Percentiles rank a stretch among this genome's conserved stretches.
phyloP scores from a whole-genome alignment of 768 basidiomycete species.

The Suillus plorans region DNA sequence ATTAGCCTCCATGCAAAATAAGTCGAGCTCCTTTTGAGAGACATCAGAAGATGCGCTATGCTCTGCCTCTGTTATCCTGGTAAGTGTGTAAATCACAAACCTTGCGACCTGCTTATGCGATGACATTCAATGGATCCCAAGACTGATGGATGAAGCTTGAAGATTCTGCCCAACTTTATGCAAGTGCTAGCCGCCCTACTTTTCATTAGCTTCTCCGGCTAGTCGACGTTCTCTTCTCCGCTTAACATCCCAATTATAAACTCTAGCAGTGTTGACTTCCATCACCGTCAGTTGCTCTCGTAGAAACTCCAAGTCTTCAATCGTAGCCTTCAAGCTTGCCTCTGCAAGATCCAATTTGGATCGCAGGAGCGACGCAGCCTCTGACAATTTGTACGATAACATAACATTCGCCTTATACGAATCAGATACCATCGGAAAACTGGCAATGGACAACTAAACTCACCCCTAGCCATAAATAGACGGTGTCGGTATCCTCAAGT shows the following conservation, averaged over 20 bases:
- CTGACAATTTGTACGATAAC: slow-evolving; percentile 87
- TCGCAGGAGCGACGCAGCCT: slow-evolving; percentile 71
- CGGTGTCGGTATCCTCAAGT: slow-evolving; percentile 82
- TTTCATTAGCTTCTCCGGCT: slow-evolving; percentile 32
- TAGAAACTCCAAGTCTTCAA: slow-evolving; percentile 90
- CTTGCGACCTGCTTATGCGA: too few species aligned
- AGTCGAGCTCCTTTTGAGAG: slow-evolving; percentile 54
- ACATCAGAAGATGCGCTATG: slow-evolving; percentile 34
- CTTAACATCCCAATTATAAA: slow-evolving; percentile 97
- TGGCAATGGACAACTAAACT: slow-evolving; percentile 24
- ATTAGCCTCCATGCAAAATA: slow-evolving; percentile 69
- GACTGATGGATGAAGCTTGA: too few species aligned
- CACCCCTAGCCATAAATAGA: slow-evolving; percentile 96
- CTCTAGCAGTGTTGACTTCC: slow-evolving; percentile 93
- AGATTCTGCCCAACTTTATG: too few species aligned
- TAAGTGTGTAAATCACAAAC: neutral
- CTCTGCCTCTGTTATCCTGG: slow-evolving; percentile 55
- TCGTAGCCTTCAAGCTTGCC: slow-evolving; percentile 58
- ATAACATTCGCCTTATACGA: slow-evolving; percentile 86
- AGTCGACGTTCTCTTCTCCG: slow-evolving; percentile 60
- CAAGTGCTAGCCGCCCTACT: slow-evolving; percentile 3
- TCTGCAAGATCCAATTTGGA: slow-evolving; percentile 77
- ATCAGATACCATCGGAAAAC: neutral
- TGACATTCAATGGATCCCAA: too few species aligned
- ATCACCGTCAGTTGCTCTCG: slow-evolving; percentile 95